These are phyloP conservation scores for Populus deltoides DNA, from an alignment of 345 rosid species.

Conservation along the genomic window DNA sequence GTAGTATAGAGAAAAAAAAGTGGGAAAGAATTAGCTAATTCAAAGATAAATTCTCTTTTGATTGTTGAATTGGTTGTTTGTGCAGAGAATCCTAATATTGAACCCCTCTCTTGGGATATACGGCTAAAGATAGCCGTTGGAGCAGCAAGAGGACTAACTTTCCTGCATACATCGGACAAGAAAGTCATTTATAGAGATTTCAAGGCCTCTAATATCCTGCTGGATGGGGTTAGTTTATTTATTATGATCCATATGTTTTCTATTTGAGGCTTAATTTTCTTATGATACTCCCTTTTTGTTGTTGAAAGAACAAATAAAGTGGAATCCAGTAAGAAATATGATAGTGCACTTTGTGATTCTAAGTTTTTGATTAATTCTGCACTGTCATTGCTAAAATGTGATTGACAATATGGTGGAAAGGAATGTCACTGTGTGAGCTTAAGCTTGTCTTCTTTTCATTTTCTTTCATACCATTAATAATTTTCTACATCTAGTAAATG, in stretches of 20 bases:
- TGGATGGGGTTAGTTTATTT: constrained; percentile 57
- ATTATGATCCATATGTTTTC: not conserved
- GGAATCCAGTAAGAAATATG: not conserved
- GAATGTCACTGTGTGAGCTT: not conserved
- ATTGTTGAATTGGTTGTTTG: constrained; percentile 4
- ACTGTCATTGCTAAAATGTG: not conserved
- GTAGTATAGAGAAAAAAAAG: not conserved
- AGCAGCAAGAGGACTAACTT: constrained; percentile 78
- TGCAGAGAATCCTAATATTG: constrained; percentile 45
- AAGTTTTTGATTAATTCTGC: not conserved
- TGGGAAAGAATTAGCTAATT: not conserved
- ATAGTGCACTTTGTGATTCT: not conserved
- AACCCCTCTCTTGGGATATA: constrained; percentile 79
- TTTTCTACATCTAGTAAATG: not conserved
- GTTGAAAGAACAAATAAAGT: not conserved
- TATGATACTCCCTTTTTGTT: not conserved
- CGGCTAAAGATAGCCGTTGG: constrained; percentile 71
- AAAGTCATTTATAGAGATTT: constrained; percentile 82
- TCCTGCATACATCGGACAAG: constrained; percentile 65
- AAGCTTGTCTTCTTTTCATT: not conserved
- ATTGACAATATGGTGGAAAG: not conserved
- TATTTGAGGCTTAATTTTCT: not conserved
- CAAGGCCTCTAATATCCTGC: constrained; percentile 76
- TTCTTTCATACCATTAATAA: not conserved
- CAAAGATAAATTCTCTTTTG: not conserved